A percentile compares a stretch with the other conserved stretches of the same genome.
phyloP scores from a whole-genome alignment of 345 rosid species.

The Eucalyptus tenuipes region DNA sequence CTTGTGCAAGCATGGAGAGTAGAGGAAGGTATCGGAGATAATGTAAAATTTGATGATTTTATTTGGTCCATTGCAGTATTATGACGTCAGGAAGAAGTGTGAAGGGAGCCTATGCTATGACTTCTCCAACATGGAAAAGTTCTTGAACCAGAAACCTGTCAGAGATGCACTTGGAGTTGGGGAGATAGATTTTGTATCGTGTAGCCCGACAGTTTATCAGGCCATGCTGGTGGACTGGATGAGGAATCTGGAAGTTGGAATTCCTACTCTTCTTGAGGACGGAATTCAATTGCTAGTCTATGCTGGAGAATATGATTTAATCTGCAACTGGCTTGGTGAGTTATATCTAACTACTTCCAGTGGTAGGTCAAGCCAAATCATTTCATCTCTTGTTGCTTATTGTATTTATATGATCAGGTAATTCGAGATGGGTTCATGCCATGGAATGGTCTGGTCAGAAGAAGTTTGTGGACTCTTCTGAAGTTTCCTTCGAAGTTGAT shows the following conservation, averaged over 20 bases:
- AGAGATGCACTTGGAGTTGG: slow-evolving; percentile 81
- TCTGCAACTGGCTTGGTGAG: slow-evolving; percentile 99
- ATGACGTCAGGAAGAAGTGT: slow-evolving; percentile 89
- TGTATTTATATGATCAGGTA: slow-evolving; percentile 33
- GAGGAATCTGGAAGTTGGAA: slow-evolving; percentile 91
- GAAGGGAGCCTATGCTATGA: slow-evolving; percentile 89
- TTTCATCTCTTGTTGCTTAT: not conserved
- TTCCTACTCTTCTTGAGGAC: slow-evolving; percentile 88
- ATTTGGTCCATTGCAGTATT: slow-evolving; percentile 47
- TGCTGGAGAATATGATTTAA: slow-evolving; percentile 98
- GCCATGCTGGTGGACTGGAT: slow-evolving; percentile 96
- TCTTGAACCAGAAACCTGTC: slow-evolving; percentile 57
- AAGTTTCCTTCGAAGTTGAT: slow-evolving; percentile 62
- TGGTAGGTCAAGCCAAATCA: not conserved
- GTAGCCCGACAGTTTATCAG: slow-evolving; percentile 71
- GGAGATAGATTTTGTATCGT: slow-evolving; percentile 76
- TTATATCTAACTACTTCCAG: not conserved
- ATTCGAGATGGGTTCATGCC: slow-evolving; percentile 98
- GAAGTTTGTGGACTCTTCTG: slow-evolving; percentile 45
- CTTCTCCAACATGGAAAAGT: slow-evolving; percentile 97
- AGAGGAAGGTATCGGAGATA: not conserved
- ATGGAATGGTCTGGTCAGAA: slow-evolving; percentile 94
- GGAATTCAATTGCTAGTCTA: slow-evolving; percentile 85
- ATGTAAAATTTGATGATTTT: not conserved
- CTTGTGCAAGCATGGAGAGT: not conserved